Conservation (phyloP, 1,139 yeast genomes). For the Pichia sp. region DNA sequence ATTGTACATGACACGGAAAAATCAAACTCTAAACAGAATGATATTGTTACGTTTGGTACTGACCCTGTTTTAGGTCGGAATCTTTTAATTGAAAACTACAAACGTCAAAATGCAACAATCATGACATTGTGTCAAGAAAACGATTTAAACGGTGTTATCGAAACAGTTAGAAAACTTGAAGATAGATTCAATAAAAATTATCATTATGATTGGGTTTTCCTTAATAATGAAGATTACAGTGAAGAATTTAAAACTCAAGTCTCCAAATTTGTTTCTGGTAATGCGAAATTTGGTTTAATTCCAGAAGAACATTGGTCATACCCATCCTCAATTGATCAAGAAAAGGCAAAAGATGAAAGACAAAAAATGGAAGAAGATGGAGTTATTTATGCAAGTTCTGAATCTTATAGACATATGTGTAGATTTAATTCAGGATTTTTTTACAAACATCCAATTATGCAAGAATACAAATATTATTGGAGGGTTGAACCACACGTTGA, state of each 20-base stretch:
- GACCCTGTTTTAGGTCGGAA: constrained; percentile 13
- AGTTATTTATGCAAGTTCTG: constrained; percentile 58
- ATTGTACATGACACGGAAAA: no score
- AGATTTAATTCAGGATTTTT: constrained; percentile 66
- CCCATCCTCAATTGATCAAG: constrained; percentile 57
- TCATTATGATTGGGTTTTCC: constrained; percentile 71
- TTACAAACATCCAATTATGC: constrained; percentile 48
- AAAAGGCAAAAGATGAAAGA: constrained; percentile 46
- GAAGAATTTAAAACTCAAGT: constrained; percentile 51
- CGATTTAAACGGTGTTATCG: constrained; percentile 52
- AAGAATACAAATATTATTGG: constrained; percentile 62
- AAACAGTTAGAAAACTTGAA: constrained; percentile 60
- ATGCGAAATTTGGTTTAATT: constrained; percentile 54
- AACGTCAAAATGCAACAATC: constrained; percentile 56
- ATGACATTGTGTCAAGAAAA: constrained; percentile 65
- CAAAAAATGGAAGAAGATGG: constrained; percentile 41
- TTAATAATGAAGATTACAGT: constrained; percentile 57
- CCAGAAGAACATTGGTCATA: constrained; percentile 62
- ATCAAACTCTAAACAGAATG: not conserved
- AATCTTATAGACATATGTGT: constrained; percentile 73
- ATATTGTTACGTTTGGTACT: constrained; percentile 1
- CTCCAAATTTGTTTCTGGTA: constrained; percentile 48
- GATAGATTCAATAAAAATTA: constrained; percentile 64
- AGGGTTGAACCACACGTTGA: constrained; percentile 65
- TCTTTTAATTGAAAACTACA: constrained; percentile 12